Evolutionary conservation across 148 eudicot species (phyloP).

Genomic region (Vaccinium darrowii): DNA sequence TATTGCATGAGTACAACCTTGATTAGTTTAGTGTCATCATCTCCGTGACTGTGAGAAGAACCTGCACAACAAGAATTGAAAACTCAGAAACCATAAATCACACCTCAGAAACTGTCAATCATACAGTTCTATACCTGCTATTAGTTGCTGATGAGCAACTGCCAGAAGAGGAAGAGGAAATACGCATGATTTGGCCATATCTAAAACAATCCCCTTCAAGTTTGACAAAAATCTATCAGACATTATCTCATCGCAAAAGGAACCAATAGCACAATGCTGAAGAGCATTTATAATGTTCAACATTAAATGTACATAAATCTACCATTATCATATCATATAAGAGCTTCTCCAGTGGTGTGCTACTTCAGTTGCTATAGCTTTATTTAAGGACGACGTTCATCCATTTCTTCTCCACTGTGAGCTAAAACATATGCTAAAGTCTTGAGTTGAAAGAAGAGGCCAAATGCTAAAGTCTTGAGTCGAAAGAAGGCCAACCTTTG

Average conservation of each 20-base stretch:
- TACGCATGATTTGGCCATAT: constrained; percentile 73
- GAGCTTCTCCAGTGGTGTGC: not conserved
- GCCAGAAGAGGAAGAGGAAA: constrained; percentile 94
- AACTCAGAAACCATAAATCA: constrained; percentile 10
- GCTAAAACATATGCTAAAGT: not conserved
- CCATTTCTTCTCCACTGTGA: not conserved
- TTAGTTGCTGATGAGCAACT: constrained; percentile 90
- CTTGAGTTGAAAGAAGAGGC: too few relatives aligned
- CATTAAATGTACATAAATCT: not conserved
- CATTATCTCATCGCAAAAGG: constrained; percentile 1
- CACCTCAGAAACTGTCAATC: not conserved
- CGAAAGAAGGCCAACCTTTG: too few relatives aligned
- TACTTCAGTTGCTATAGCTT: not conserved
- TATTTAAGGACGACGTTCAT: not conserved
- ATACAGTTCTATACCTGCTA: constrained; percentile 57
- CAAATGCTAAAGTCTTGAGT: not conserved
- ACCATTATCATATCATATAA: not conserved
- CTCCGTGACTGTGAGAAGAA: constrained; percentile 42
- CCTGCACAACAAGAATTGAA: constrained; percentile 39
- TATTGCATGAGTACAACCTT: constrained; percentile 44
- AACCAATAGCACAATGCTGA: constrained; percentile 13
- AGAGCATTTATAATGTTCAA: not conserved
- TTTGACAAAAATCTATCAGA: constrained; percentile 24
- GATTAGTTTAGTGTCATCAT: constrained; percentile 46
- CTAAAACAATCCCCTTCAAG: constrained; percentile 65